These are phyloP conservation scores for Caryopteris hybrid DNA, from an alignment of 305 asterid genomes.

Conservation along the genomic window DNA sequence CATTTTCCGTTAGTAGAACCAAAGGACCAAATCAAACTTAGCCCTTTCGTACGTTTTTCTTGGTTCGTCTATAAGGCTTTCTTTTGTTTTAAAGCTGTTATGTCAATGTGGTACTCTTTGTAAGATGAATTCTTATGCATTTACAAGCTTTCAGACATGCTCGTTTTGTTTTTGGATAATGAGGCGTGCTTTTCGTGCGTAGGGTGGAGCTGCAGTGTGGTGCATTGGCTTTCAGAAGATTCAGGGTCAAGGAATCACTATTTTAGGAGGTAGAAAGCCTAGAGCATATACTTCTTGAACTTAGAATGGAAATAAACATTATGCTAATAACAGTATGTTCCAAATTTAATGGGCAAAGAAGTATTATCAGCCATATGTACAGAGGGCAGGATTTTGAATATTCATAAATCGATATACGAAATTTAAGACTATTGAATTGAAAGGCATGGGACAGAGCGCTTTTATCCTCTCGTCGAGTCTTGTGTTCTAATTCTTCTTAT, in stretches of 20 bases:
- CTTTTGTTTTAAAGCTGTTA: neutral
- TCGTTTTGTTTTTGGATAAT: neutral
- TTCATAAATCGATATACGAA: too few relatives aligned
- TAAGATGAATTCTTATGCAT: neutral
- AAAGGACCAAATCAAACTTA: neutral
- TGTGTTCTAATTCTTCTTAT: neutral
- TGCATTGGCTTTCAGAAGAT: conserved; percentile 88
- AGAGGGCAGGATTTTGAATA: too few relatives aligned
- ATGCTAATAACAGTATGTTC: too few relatives aligned
- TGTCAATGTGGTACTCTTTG: neutral
- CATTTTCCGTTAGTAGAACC: neutral
- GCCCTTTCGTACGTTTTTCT: too few relatives aligned
- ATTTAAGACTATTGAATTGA: too few relatives aligned
- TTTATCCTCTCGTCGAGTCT: too few relatives aligned
- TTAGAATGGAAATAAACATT: too few relatives aligned
- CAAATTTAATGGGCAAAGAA: too few relatives aligned
- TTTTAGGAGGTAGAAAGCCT: conserved; percentile 72
- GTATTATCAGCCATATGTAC: too few relatives aligned
- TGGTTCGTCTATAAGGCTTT: too few relatives aligned
- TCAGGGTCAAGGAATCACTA: conserved; percentile 71
- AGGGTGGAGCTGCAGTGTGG: conserved; percentile 93
- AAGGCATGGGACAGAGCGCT: too few relatives aligned
- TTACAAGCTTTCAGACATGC: neutral
- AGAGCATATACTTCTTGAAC: too few relatives aligned
- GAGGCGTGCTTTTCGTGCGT: conserved; percentile 16